Evolutionary conservation across 768 basidiomycete genomes (phyloP).

Genomic region (Rhodotorula graminis): DNA sequence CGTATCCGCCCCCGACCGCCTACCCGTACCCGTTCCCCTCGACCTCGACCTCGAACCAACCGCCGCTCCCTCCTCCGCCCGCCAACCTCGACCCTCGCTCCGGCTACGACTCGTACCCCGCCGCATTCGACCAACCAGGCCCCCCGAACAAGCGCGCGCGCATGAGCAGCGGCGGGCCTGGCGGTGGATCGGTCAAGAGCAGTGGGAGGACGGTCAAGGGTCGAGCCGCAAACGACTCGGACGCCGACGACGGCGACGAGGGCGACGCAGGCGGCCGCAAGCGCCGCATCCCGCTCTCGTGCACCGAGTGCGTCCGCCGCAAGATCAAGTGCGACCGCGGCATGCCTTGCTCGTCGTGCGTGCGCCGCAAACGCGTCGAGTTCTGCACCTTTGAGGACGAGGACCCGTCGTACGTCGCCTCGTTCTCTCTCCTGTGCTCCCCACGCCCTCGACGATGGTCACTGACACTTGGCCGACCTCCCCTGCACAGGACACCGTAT

Average conservation of each 20-base stretch:
- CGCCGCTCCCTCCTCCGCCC: not conserved
- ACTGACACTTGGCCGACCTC: too few relatives aligned
- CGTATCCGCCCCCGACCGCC: not conserved
- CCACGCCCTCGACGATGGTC: not conserved
- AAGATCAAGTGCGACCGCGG: constrained; percentile 34
- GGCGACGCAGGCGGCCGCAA: constrained; percentile 17
- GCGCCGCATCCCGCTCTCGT: constrained; percentile 24
- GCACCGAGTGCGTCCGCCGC: constrained; percentile 21
- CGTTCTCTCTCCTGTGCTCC: not conserved
- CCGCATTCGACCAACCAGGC: not conserved
- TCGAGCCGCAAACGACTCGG: not conserved
- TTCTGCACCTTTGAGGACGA: constrained; percentile 24
- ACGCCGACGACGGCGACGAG: constrained; percentile 2
- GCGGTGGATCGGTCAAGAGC: not conserved
- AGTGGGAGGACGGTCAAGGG: not conserved
- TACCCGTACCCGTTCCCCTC: not conserved
- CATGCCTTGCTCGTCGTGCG: constrained; percentile 27
- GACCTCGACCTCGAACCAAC: not conserved
- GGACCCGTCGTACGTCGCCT: not conserved
- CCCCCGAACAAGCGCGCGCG: not conserved
- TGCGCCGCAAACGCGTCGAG: constrained; percentile 11
- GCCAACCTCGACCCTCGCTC: too few relatives aligned
- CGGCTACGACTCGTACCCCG: not conserved
- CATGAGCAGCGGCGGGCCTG: not conserved
- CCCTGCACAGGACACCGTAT: constrained; percentile 5